These are phyloP conservation scores for Patellifolia procumbens DNA, from an alignment of 179 eudicot genomes.

Conservation along the genomic window DNA sequence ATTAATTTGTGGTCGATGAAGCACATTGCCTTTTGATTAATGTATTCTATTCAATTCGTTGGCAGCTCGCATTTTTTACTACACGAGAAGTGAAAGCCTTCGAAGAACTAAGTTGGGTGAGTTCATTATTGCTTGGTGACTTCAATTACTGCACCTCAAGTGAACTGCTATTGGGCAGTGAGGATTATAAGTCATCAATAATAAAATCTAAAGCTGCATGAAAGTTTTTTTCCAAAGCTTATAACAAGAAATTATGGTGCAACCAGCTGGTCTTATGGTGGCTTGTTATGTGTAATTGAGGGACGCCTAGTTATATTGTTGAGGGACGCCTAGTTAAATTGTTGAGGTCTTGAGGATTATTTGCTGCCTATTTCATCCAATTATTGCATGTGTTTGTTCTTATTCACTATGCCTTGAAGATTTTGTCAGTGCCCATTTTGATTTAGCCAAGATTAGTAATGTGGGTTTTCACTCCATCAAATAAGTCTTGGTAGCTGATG, in stretches of 20 bases:
- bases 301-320: not conserved
- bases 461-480: not conserved
- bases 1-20: not conserved
- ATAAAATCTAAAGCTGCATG: too few relatives aligned
- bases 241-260: too few relatives aligned
- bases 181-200: not conserved
- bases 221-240: too few relatives aligned
- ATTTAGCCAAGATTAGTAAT: not conserved
- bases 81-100: conserved; percentile 39
- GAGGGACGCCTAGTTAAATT: not conserved
- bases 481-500: not conserved
- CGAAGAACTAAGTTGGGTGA: conserved; percentile 53
- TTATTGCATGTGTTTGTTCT: not conserved
- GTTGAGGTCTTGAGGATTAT: not conserved
- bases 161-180: not conserved
- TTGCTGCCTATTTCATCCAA: not conserved
- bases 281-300: not conserved
- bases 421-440: not conserved
- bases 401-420: not conserved
- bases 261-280: too few relatives aligned
- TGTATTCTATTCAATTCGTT: not conserved
- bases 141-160: too few relatives aligned
- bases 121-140: conserved; percentile 5
- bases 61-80: conserved; percentile 52
- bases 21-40: conserved; percentile 6